Percentiles rank a stretch among this genome's conserved stretches.
Conservation (phyloP, 345 rosid genomes). For the Anastatica hierochuntica region DNA sequence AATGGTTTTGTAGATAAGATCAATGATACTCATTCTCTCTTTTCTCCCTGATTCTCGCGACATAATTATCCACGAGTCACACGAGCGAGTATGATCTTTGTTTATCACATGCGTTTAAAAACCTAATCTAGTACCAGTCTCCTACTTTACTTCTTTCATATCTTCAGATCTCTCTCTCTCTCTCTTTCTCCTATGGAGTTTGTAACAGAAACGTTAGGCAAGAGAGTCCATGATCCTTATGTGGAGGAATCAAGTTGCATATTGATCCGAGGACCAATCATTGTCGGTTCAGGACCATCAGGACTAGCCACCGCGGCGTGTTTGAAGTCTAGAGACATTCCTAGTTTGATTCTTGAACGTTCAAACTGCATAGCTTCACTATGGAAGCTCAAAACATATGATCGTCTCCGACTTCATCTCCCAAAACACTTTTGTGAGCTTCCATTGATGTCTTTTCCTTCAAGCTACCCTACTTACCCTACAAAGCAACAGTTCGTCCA, state of each 20-base stretch:
- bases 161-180: too few relatives aligned
- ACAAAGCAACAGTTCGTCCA: slow-evolving; percentile 60
- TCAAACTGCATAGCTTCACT: slow-evolving; percentile 57
- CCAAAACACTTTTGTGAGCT: slow-evolving; percentile 78
- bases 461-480: slow-evolving; percentile 59
- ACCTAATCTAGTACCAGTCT: slow-evolving; percentile 20
- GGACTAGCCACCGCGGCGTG: slow-evolving; percentile 71
- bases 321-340: slow-evolving; percentile 45
- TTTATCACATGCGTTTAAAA: slow-evolving; percentile 12
- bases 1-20: slow-evolving; percentile 16
- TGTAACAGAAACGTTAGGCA: slow-evolving; percentile 40
- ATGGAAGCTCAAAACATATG: slow-evolving; percentile 77
- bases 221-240: slow-evolving; percentile 40
- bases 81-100: slow-evolving; percentile 7
- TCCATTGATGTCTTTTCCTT: slow-evolving; percentile 57
- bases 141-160: slow-evolving; percentile 18
- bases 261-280: slow-evolving; percentile 44
- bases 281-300: slow-evolving; percentile 83
- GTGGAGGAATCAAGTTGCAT: slow-evolving; percentile 22
- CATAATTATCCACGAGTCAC: slow-evolving; percentile 12
- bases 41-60: slow-evolving; percentile 12
- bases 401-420: slow-evolving; percentile 85
- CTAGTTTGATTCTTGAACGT: slow-evolving; percentile 60
- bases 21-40: slow-evolving; percentile 23
- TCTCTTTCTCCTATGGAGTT: slow-evolving; percentile 39